Percentiles rank a stretch among this genome's conserved stretches.
These are phyloP conservation scores for Fraxinus platypoda DNA, from an alignment of 305 asterid genomes.

Conservation along the genomic window DNA sequence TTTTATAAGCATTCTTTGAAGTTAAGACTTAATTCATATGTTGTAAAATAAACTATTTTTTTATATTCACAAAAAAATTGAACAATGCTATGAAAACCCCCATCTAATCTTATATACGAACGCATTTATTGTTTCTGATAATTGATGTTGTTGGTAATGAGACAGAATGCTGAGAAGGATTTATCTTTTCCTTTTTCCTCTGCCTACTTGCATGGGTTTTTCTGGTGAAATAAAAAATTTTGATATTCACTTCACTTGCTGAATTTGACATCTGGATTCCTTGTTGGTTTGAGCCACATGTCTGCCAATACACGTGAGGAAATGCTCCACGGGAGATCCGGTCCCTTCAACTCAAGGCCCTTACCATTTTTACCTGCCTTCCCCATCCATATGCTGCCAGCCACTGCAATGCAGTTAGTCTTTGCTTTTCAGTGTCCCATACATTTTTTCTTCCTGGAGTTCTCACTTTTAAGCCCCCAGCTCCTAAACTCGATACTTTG, in stretches of 20 bases:
- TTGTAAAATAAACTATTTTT: neutral
- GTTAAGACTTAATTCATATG: neutral
- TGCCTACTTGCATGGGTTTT: neutral
- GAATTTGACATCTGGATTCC: neutral
- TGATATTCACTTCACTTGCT: neutral
- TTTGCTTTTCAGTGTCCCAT: constrained; percentile 78
- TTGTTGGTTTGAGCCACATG: constrained; percentile 86
- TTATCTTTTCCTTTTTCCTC: neutral
- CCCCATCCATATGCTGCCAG: constrained; percentile 62
- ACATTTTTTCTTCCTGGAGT: constrained; percentile 30
- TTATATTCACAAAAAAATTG: neutral
- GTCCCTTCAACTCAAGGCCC: constrained; percentile 38
- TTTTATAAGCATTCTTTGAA: neutral
- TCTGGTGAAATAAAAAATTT: neutral
- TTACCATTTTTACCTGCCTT: constrained; percentile 61
- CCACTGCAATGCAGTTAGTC: constrained; percentile 79
- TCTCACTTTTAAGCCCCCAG: constrained; percentile 62
- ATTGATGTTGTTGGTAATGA: neutral
- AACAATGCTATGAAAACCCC: neutral
- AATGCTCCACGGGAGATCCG: constrained; percentile 65
- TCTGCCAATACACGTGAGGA: constrained; percentile 79
- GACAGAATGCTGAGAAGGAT: neutral
- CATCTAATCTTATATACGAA: neutral
- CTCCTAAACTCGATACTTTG: constrained; percentile 51
- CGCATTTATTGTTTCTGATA: neutral